Evolutionary conservation across 176 grass and related monocot genomes (phyloP).

Genomic region (Coix lacrymajobi): DNA sequence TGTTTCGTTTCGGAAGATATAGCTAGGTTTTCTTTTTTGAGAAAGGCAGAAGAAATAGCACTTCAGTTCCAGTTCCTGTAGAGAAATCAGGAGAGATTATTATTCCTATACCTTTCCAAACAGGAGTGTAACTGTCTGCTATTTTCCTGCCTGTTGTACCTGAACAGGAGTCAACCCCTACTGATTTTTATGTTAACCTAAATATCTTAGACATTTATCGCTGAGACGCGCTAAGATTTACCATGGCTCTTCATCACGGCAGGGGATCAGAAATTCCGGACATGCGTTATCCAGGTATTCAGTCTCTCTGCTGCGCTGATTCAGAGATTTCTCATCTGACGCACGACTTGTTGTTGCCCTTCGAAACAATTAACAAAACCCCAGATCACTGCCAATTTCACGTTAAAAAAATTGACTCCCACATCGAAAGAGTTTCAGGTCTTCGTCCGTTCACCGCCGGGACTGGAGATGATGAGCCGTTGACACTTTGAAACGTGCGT

Average conservation of each 20-base stretch:
- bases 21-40: too few relatives aligned
- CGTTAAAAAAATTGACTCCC: not conserved
- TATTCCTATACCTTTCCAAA: not conserved
- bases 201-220: not conserved
- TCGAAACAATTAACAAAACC: not conserved
- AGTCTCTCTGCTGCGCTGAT: not conserved
- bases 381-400: not conserved
- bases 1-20: too few relatives aligned
- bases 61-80: not conserved
- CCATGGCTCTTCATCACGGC: not conserved
- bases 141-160: not conserved
- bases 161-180: not conserved
- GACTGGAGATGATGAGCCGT: not conserved
- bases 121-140: not conserved
- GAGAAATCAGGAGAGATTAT: not conserved
- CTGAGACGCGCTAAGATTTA: not conserved
- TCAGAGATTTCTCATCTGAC: not conserved
- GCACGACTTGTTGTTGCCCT: not conserved
- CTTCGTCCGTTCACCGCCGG: not conserved
- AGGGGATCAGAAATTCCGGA: not conserved
- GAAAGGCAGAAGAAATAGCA: too few relatives aligned
- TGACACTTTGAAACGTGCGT: not conserved
- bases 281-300: not conserved
- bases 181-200: not conserved
- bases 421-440: not conserved